Conservation (phyloP, 352 stramenopile species). For the Pythium brassicae region DNA sequence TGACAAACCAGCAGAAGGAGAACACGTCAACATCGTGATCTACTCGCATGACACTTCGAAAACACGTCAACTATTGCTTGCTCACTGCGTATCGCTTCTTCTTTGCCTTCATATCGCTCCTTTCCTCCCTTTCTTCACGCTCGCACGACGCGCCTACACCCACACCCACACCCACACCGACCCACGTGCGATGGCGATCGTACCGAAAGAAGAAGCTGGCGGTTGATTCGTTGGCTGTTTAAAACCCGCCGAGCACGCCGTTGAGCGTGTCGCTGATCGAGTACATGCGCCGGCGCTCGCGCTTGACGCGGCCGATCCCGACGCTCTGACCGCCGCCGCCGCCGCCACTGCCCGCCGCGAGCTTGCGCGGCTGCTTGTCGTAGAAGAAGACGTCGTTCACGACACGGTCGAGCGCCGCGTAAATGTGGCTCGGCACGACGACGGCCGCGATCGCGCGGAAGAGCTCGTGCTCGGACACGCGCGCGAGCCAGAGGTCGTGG, state of each 20-base stretch:
- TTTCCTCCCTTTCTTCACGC: no score
- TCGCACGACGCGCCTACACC: no score
- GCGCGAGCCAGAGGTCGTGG: conserved; percentile 51
- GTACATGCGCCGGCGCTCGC: conserved; percentile 68
- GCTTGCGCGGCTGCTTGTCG: conserved; percentile 37
- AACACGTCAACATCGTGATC: no score
- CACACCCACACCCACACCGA: no score
- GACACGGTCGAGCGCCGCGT: conserved; percentile 62
- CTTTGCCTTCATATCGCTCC: no score
- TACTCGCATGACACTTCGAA: no score
- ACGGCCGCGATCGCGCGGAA: conserved; percentile 65
- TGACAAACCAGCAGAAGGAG: no score
- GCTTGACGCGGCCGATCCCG: conserved; percentile 64
- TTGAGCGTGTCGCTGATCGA: conserved; percentile 75
- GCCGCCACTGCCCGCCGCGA: conserved; percentile 18
- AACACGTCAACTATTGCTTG: no score
- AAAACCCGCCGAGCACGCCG: conserved; percentile 67
- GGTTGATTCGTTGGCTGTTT: no score
- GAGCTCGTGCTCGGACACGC: conserved; percentile 62
- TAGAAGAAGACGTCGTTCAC: conserved; percentile 87
- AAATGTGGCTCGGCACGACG: conserved; percentile 61
- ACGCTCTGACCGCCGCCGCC: conserved; percentile 54
- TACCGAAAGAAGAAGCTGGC: no score
- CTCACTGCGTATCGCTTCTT: no score
- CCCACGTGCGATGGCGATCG: no score